Evolutionary conservation across 805 yeast species (phyloP).

Genomic region (Candida patagonica): DNA sequence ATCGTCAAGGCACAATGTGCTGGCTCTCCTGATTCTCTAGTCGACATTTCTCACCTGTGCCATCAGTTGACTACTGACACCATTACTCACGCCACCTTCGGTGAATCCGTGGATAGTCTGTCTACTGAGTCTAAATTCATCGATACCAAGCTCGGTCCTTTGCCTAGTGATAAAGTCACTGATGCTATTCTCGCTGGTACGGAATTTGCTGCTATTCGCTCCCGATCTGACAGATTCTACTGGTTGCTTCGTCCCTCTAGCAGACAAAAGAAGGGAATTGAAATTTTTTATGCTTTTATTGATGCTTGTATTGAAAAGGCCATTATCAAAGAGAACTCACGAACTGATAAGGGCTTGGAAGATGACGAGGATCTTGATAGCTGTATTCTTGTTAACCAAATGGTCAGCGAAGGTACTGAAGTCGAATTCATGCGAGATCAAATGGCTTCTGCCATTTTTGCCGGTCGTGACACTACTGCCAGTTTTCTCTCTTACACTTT

Average conservation of each 20-base stretch:
- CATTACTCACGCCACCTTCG: conserved; percentile 29
- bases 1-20: conserved; percentile 6
- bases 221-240: conserved; percentile 17
- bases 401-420: conserved; percentile 40
- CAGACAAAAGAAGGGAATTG: conserved; percentile 14
- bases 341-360: conserved; percentile 6
- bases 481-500: conserved; percentile 38
- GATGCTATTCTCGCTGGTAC: background rate
- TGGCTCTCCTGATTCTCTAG: conserved; percentile 8
- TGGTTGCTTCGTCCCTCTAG: conserved; percentile 11
- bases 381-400: conserved; percentile 40
- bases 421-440: conserved; percentile 41
- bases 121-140: background rate
- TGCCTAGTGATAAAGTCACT: background rate
- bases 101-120: conserved; percentile 24
- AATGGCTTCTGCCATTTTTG: conserved; percentile 41
- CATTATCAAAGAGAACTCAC: conserved; percentile 16
- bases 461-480: conserved; percentile 51
- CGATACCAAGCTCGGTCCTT: conserved; percentile 1
- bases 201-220: background rate
- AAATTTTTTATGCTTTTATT: conserved; percentile 28
- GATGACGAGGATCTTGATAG: conserved; percentile 25
- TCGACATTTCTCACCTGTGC: conserved; percentile 25
- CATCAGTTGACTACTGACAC: conserved; percentile 27
- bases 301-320: conserved; percentile 35